These are phyloP conservation scores for Planoprotostelium fungivorum DNA, from an alignment of 78 protist species.

Conservation along the genomic window DNA sequence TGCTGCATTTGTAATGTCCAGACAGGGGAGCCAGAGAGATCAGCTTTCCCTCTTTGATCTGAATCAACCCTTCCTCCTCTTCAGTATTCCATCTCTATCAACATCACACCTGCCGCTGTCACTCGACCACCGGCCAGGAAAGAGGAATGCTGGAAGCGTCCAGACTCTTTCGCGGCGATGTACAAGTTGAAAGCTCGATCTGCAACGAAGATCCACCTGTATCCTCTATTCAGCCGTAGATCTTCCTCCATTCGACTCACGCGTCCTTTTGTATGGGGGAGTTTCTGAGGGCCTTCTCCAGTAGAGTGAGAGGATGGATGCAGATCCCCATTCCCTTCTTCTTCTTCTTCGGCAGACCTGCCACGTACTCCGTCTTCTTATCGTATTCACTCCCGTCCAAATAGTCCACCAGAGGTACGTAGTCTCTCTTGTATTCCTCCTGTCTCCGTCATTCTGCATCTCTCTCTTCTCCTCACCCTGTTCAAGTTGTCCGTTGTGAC, in stretches of 20 bases:
- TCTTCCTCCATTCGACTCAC: neutral
- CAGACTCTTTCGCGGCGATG: neutral
- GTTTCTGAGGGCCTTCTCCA: neutral
- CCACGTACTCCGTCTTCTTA: no score
- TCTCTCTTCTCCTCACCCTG: no score
- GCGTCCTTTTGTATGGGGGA: neutral
- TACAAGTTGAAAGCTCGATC: neutral
- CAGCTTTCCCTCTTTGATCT: neutral
- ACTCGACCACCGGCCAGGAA: neutral
- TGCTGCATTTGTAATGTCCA: slow-evolving; percentile 1
- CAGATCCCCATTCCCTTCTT: neutral
- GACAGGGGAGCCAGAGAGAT: neutral
- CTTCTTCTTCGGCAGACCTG: neutral
- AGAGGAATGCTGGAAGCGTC: neutral
- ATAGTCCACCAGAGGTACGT: neutral
- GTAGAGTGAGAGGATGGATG: neutral
- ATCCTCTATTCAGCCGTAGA: neutral
- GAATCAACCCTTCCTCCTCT: neutral
- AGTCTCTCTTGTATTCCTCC: no score
- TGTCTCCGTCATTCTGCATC: no score
- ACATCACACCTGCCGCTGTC: neutral
- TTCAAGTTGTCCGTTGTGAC: neutral
- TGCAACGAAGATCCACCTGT: neutral
- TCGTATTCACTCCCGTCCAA: neutral
- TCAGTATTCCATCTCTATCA: neutral